Base-by-base conservation (phyloP, 2,329 filamentous ascomycete species). In the Cadophora gregata region DNA sequence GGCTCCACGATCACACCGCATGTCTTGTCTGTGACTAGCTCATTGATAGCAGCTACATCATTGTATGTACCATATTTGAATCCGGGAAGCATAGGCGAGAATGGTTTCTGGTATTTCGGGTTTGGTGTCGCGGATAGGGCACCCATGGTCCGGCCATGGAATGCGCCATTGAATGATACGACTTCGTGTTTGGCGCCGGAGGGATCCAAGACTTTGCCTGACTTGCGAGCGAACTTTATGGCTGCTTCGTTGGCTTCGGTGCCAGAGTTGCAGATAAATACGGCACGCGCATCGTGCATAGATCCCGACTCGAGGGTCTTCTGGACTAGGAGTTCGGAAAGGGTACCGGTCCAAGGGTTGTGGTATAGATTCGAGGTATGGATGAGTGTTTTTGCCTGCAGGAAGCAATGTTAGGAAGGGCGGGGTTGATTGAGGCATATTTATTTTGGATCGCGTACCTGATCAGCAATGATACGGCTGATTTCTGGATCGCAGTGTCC, bases 201-300 rank as follows among this genome's bases (percentile, higher is more conserved):
- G 0, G 91, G 88, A 70, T 93, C 90, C 31, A 89, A 75, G 10
- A 88, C 82, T 79, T 95, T 95, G 74, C 93, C 94, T 25, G 91
- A 90, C 81, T 99, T 99, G 74, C 96, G 88, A 24, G 95, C 92
- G 75, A 99, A 98, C 80, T 99, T 99, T 79, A 99, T 91, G 42
- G 95, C 96, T 0, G 95, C 96, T 81, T 99, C 96, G 79, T 99
- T 99, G 77, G 96, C 96, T 81, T 99, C 96, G 67, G 92, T 93
- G 67, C 96, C 96, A 4, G 94, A 97, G 82, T 99, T 99, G 83
- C 93, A 97, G 71, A 99, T 86, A 77, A 99, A 99, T 2, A 93
- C 93, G 65, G 92, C 87, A 24, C 86, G 83, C 21, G 91, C 93
- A 75, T 90, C 87, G 73, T 91, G 88, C 91, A 98, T 97, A 71